These are phyloP conservation scores for Cryphonectria parasitica DNA, from an alignment of 2,329 filamentous ascomycete genomes.

Conservation along the genomic window DNA sequence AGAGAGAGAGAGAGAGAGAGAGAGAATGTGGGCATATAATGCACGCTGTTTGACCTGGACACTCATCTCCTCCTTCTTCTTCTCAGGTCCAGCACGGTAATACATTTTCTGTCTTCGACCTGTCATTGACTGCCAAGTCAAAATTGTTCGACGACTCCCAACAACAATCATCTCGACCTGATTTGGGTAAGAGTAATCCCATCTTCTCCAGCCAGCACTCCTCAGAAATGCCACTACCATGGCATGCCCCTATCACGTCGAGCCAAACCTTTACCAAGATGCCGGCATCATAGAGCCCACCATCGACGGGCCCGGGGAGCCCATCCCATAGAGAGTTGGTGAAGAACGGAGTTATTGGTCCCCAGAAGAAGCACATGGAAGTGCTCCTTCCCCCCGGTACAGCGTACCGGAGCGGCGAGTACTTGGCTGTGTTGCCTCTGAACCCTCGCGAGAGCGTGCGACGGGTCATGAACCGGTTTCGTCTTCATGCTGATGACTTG, in stretches of 20 bases:
- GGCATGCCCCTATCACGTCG: constrained; percentile 20
- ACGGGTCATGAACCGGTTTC: constrained; percentile 58
- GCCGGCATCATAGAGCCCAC: constrained; percentile 8
- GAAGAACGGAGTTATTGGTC: constrained; percentile 24
- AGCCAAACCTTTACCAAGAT: constrained; percentile 13
- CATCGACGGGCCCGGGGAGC: constrained; percentile 22
- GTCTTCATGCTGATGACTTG: constrained; percentile 61
- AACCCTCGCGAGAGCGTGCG: constrained; percentile 59
- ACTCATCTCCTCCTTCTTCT: too few species aligned
- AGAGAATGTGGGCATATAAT: too few species aligned
- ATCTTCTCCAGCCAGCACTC: too few species aligned
- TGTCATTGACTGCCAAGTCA: too few species aligned
- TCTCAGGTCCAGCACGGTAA: too few species aligned
- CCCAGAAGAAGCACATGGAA: constrained; percentile 32
- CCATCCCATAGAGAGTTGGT: constrained; percentile 30
- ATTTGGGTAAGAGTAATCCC: too few species aligned
- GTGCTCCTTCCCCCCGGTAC: constrained; percentile 41
- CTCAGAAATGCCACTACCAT: background rate
- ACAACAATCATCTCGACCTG: too few species aligned
- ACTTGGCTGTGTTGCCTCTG: constrained; percentile 62
- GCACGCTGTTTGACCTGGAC: too few species aligned
- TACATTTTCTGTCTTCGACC: too few species aligned
- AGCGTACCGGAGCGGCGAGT: constrained; percentile 64
- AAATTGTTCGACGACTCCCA: too few species aligned
- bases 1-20: too few species aligned